These are phyloP conservation scores for Penicillium janthinellum DNA, from an alignment of 2,329 filamentous ascomycete genomes.

Conservation along the genomic window DNA sequence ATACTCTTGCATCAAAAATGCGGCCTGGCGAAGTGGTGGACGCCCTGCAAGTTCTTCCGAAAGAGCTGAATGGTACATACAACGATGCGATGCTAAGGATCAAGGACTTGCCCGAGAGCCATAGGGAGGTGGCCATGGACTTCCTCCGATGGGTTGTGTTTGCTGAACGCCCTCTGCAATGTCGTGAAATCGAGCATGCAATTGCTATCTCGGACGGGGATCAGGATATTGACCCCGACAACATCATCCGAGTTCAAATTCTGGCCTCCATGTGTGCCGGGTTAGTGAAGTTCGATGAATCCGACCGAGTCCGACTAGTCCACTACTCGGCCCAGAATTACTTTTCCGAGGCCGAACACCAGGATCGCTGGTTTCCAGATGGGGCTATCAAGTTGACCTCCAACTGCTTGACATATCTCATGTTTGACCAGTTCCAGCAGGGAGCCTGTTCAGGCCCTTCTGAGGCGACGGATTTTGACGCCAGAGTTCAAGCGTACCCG, in stretches of 20 bases:
- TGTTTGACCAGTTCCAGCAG: constrained; percentile 1
- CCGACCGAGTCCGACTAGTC: constrained; percentile 2
- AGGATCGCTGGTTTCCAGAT: constrained; percentile 6
- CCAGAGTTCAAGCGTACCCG: neutral
- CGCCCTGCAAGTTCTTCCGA: neutral
- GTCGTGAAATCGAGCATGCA: constrained; percentile 6
- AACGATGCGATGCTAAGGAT: constrained; percentile 4
- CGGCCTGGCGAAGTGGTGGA: constrained; percentile 4
- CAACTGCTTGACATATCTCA: constrained; percentile 1
- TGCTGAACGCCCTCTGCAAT: constrained; percentile 4
- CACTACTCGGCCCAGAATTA: constrained; percentile 6
- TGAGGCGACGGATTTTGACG: constrained; percentile 2
- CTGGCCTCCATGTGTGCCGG: constrained; percentile 5
- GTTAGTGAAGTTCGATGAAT: constrained; percentile 5
- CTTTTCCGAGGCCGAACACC: neutral
- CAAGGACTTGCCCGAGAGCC: constrained; percentile 1
- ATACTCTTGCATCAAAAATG: constrained; percentile 4
- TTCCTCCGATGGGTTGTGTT: constrained; percentile 6
- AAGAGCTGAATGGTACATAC: constrained; percentile 3
- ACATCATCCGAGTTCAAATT: constrained; percentile 3
- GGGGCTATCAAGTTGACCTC: neutral
- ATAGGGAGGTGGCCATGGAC: constrained; percentile 2
- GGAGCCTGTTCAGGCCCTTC: constrained; percentile 1
- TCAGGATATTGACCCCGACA: constrained; percentile 1
- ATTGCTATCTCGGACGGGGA: neutral